These are phyloP conservation scores for Graphilbum sp. DNA, from an alignment of 2,329 filamentous ascomycete species.

Conservation along the genomic window DNA sequence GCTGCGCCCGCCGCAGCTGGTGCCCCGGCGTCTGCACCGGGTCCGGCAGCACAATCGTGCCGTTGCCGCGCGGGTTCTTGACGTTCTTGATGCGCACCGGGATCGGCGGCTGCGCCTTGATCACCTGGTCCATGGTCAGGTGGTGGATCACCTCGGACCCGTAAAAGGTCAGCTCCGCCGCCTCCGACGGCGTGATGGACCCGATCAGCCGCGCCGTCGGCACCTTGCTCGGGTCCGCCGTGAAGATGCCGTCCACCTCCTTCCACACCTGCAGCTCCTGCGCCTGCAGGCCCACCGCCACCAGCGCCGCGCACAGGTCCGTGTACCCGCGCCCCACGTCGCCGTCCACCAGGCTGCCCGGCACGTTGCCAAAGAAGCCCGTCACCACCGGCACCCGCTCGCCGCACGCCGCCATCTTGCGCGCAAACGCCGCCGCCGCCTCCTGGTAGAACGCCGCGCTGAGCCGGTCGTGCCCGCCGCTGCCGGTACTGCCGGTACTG, in stretches of 20 bases:
- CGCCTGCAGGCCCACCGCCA: conserved; percentile 76
- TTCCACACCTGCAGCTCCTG: conserved; percentile 96
- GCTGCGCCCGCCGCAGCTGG: conserved; percentile 33
- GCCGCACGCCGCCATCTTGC: conserved; percentile 48
- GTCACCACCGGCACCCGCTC: conserved; percentile 57
- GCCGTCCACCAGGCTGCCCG: conserved; percentile 62
- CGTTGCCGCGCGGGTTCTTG: conserved; percentile 64
- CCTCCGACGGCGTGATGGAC: conserved; percentile 84
- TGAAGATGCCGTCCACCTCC: conserved; percentile 58
- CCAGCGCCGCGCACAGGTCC: conserved; percentile 82
- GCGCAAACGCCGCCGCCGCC: conserved; percentile 42
- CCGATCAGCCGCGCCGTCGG: conserved; percentile 82
- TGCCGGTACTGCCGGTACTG: not conserved
- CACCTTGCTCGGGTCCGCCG: conserved; percentile 65
- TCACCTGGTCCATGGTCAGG: conserved; percentile 94
- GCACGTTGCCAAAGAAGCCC: conserved; percentile 88
- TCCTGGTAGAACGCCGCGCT: conserved; percentile 54
- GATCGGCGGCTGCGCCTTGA: conserved; percentile 63
- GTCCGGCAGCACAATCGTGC: conserved; percentile 75
- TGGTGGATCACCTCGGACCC: conserved; percentile 96
- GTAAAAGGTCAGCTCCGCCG: conserved; percentile 88
- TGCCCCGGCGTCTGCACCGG: conserved; percentile 34
- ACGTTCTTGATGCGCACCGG: conserved; percentile 86
- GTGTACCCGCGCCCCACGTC: conserved; percentile 93
- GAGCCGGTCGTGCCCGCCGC: conserved; percentile 31